Conservation (phyloP, 129 eudicot genomes). For the Sambucus nigra region DNA sequence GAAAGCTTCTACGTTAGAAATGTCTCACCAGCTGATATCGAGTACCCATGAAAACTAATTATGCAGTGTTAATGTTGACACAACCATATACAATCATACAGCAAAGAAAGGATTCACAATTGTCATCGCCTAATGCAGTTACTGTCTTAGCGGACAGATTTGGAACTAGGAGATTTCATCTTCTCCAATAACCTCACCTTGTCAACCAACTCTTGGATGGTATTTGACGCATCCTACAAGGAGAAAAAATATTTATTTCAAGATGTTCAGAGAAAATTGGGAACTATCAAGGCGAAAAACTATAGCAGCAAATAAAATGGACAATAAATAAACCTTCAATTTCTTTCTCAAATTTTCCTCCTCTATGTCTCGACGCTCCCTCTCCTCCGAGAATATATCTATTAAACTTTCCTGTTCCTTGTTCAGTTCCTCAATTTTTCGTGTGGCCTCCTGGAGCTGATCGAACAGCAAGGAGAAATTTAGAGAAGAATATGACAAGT, state of each 20-base stretch:
- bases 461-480: not conserved
- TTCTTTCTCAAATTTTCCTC: slow-evolving; percentile 53
- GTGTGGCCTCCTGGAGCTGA: slow-evolving; percentile 49
- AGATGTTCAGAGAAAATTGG: not conserved
- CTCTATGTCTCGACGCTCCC: slow-evolving; percentile 60
- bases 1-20: not conserved
- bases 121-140: not conserved
- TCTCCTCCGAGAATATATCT: slow-evolving; percentile 69
- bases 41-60: not conserved
- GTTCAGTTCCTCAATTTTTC: slow-evolving; percentile 29
- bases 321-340: slow-evolving; percentile 37
- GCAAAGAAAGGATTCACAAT: not conserved
- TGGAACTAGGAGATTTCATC: slow-evolving; percentile 8
- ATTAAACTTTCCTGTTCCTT: slow-evolving; percentile 64
- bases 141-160: slow-evolving; percentile 1
- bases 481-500: not conserved
- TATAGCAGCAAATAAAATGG: not conserved
- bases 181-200: slow-evolving; percentile 48
- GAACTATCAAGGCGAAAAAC: not conserved
- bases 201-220: slow-evolving; percentile 46
- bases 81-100: not conserved
- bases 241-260: not conserved
- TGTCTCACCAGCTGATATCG: not conserved
- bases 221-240: slow-evolving; percentile 53
- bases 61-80: not conserved